Evolutionary conservation across 257 asterid genomes (phyloP).

Genomic region (Rhazya stricta): DNA sequence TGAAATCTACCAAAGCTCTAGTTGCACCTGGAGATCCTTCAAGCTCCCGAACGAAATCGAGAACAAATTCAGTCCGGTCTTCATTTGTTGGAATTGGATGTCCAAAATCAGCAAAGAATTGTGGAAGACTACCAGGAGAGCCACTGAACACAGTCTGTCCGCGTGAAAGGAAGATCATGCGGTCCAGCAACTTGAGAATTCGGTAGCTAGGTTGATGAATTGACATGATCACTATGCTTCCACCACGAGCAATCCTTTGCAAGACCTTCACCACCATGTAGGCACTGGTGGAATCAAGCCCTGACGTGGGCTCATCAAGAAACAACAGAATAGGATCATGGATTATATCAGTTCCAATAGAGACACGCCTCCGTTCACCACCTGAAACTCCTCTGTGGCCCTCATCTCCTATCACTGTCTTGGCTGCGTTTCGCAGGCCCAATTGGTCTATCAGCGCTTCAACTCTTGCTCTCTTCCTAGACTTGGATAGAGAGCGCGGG

Average conservation of each 20-base stretch:
- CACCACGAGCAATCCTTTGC: conserved; percentile 48
- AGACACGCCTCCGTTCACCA: conserved; percentile 42
- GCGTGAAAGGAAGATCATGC: conserved; percentile 32
- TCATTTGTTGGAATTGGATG: conserved; percentile 34
- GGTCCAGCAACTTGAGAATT: conserved; percentile 31
- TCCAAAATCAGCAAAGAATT: conserved; percentile 33
- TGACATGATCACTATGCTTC: conserved; percentile 58
- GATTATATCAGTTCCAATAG: conserved; percentile 41
- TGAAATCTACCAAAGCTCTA: conserved; percentile 26
- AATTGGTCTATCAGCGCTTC: conserved; percentile 35
- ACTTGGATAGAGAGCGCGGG: conserved; percentile 26
- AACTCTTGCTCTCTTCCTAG: conserved; percentile 33
- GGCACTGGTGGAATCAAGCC: conserved; percentile 67
- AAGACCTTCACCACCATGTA: conserved; percentile 52
- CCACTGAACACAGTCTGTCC: conserved; percentile 38
- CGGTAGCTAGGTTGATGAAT: conserved; percentile 53
- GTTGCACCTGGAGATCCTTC: conserved; percentile 31
- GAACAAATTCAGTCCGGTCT: conserved; percentile 35
- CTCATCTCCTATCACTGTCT: conserved; percentile 43
- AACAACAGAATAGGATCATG: conserved; percentile 44
- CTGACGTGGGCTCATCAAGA: conserved; percentile 70
- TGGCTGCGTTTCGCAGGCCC: conserved; percentile 36
- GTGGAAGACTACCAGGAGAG: conserved; percentile 19
- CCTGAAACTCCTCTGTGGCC: conserved; percentile 48
- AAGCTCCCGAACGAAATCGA: conserved; percentile 33